These are phyloP conservation scores for Colletotrichum godetiae DNA, from an alignment of 2,329 filamentous ascomycete genomes.

Conservation along the genomic window DNA sequence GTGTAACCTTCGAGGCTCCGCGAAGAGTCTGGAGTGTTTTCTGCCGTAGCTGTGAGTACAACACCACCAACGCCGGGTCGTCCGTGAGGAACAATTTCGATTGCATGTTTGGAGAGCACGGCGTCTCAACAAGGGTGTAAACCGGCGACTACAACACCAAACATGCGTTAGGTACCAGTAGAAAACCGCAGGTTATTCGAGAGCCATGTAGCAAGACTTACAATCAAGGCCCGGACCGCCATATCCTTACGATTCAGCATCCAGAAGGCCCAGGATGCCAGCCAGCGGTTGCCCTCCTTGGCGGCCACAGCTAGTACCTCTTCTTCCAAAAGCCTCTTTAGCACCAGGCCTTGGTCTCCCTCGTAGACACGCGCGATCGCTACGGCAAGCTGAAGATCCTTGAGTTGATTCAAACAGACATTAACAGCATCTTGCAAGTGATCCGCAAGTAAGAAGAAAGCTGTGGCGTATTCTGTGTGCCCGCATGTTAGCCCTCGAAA, in stretches of 20 bases:
- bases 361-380: constrained; percentile 89
- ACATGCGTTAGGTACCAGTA: not conserved
- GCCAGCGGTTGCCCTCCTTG: constrained; percentile 88
- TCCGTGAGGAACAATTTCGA: constrained; percentile 87
- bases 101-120: constrained; percentile 75
- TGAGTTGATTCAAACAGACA: constrained; percentile 86
- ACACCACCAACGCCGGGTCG: constrained; percentile 86
- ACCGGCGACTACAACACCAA: constrained; percentile 75
- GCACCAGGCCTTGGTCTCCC: constrained; percentile 80
- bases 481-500: constrained; percentile 49
- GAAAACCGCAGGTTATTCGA: not conserved
- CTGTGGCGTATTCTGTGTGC: constrained; percentile 85
- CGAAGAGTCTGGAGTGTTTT: constrained; percentile 85
- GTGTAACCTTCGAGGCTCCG: constrained; percentile 84
- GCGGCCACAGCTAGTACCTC: constrained; percentile 83
- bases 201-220: constrained; percentile 53
- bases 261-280: constrained; percentile 96
- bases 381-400: constrained; percentile 90
- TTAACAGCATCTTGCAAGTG: constrained; percentile 86
- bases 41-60: constrained; percentile 88
- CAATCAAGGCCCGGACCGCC: constrained; percentile 85
- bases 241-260: constrained; percentile 85
- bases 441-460: constrained; percentile 93
- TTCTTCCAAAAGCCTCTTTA: constrained; percentile 81
- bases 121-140: constrained; percentile 76